Conservation (phyloP, 306 rosid genomes). For the Cotoneaster glaucophyllus region DNA sequence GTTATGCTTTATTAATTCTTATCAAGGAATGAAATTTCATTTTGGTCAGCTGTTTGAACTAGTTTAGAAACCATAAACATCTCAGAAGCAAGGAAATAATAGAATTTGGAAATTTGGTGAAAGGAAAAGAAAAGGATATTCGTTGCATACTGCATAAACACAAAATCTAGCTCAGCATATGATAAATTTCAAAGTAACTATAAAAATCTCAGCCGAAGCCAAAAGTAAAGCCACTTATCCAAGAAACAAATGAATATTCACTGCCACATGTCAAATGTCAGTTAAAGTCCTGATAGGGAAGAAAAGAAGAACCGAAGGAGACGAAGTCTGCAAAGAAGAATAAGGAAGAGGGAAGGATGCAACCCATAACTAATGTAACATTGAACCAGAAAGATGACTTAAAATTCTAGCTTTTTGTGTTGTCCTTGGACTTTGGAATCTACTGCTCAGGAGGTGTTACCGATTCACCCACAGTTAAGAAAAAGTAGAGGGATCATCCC, state of each 20-base stretch:
- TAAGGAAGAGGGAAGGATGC: background rate
- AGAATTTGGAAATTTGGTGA: background rate
- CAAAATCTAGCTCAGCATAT: background rate
- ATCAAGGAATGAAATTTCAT: background rate
- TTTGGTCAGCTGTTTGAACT: background rate
- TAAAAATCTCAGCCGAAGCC: background rate
- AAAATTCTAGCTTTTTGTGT: background rate
- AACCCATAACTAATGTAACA: background rate
- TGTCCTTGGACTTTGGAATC: background rate
- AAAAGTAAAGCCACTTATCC: background rate
- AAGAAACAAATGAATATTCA: background rate
- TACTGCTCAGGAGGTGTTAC: background rate
- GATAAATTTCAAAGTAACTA: background rate
- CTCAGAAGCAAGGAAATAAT: background rate
- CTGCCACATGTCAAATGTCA: background rate
- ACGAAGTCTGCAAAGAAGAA: background rate
- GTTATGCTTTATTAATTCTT: background rate
- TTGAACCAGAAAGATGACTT: background rate
- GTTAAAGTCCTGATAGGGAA: background rate
- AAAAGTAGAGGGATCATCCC: background rate
- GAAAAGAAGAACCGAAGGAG: background rate
- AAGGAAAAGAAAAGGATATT: background rate
- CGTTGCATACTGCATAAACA: background rate
- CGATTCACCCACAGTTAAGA: background rate
- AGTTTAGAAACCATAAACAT: background rate